Base-by-base conservation (phyloP, 225 moss, liverwort and hornwort genomes). In the Marchantia polymorpha region DNA sequence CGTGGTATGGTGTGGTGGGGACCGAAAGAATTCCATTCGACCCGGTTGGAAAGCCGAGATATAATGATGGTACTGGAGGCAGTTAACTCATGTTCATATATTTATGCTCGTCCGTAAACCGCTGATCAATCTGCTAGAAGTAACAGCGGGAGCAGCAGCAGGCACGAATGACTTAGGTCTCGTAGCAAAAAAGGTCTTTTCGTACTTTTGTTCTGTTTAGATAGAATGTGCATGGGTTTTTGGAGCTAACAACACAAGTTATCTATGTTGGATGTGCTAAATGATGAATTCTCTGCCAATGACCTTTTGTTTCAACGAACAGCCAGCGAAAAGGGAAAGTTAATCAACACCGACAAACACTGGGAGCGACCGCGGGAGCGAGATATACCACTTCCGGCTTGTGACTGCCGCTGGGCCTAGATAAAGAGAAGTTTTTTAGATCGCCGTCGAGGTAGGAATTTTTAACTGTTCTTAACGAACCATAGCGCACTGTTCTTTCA, bases 401-500 rank as follows among this genome's bases (percentile, higher is more conserved):
- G 14, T 58, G 58, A 23, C 17, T 61, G 61, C 61, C 9, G 61
- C n/a, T 61, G 61, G 23, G 61, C 61, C n/a, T 61, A 61, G 61
- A 61, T 22, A n/a, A 7, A 23, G 22, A 23, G 22, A 61, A 61
- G 23, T 1, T 22, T 61, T 61, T 23, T 3, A 61, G 61, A 61
- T 23, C 23, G 14, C 7, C 22, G n/a, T 3, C n/a, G n/a, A n/a
- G 61, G 10, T 61, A 23, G 6, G 23, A 61, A 61, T 61, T 7
- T 39, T 39, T 39, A 39, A 61, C 23, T 61, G n/a, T 61, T 1
- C 9, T 16, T 61, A 61, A 61, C 61, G 22, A 39, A 58, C 61
- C 61, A 61, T 61, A 23, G 61, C 58, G 17, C 58, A 58, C 58
- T 58, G 58, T 58, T 61, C n/a, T 61, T 59, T 61, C 61, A 61